Conservation (phyloP, 139 green algal genomes). For the Volvox reticuliferus region DNA sequence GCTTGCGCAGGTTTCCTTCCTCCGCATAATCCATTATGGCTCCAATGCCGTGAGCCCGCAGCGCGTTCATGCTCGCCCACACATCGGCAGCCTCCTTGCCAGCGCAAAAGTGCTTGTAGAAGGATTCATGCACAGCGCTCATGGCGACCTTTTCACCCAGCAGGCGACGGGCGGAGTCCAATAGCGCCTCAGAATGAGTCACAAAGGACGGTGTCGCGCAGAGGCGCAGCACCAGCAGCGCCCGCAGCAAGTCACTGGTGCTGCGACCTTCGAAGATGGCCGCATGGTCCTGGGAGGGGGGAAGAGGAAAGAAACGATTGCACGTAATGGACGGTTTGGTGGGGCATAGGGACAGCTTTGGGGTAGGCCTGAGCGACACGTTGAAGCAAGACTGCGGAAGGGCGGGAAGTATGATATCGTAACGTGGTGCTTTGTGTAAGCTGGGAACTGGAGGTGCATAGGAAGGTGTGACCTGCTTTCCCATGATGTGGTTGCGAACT, state of each 20-base stretch:
- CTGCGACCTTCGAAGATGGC: constrained; percentile 40
- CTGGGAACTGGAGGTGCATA: no score
- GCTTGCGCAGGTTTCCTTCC: constrained; percentile 61
- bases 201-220: constrained; percentile 39
- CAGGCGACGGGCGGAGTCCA: constrained; percentile 60
- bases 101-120: constrained; percentile 37
- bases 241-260: constrained; percentile 32
- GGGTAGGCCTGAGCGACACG: no score
- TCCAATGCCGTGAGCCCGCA: constrained; percentile 51
- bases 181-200: constrained; percentile 57
- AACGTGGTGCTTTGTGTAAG: no score
- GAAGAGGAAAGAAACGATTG: neutral
- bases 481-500: no score
- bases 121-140: neutral
- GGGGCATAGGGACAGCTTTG: no score
- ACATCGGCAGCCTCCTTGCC: constrained; percentile 34
- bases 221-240: constrained; percentile 50
- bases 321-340: neutral
- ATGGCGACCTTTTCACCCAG: constrained; percentile 4
- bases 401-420: no score
- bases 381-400: no score
- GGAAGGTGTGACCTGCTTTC: no score
- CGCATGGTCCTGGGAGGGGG: constrained; percentile 30
- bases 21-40: constrained; percentile 78
- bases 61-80: constrained; percentile 39